These are phyloP conservation scores for Proliferodiscus dingleyae DNA, from an alignment of 2,329 filamentous ascomycete genomes.

Conservation along the genomic window DNA sequence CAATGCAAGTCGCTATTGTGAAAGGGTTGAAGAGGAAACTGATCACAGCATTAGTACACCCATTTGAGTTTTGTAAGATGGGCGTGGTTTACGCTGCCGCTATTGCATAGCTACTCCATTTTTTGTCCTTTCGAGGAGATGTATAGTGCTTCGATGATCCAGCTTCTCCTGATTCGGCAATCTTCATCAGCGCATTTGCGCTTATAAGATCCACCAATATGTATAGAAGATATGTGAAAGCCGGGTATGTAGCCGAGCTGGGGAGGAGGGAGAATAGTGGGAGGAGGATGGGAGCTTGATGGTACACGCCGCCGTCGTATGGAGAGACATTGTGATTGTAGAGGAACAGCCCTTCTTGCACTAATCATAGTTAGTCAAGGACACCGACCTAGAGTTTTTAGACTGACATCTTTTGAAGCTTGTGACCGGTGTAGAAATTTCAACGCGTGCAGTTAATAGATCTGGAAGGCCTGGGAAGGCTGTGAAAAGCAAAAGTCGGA, in stretches of 20 bases:
- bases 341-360: conserved; percentile 93
- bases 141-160: conserved; percentile 68
- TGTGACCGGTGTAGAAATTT: conserved; percentile 93
- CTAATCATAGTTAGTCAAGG: conserved; percentile 40
- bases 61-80: conserved; percentile 4
- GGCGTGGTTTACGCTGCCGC: conserved; percentile 63
- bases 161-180: conserved; percentile 77
- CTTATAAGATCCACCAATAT: conserved; percentile 75
- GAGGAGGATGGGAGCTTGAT: conserved; percentile 82
- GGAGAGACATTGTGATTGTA: conserved; percentile 96
- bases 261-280: conserved; percentile 89
- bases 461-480: conserved; percentile 80
- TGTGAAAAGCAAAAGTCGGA: conserved; percentile 75
- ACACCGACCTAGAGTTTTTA: neutral
- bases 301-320: conserved; percentile 85
- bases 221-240: conserved; percentile 77
- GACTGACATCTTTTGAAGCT: conserved; percentile 92
- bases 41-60: neutral
- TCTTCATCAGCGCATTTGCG: conserved; percentile 71
- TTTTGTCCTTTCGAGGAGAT: conserved; percentile 70
- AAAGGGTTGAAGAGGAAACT: conserved; percentile 95
- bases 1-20: conserved; percentile 85
- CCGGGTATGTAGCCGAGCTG: conserved; percentile 57
- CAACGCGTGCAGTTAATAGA: conserved; percentile 83
- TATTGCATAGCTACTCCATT: conserved; percentile 69